These are phyloP conservation scores for Ogataea dorogensis DNA, from an alignment of 805 yeast genomes.

Conservation along the genomic window DNA sequence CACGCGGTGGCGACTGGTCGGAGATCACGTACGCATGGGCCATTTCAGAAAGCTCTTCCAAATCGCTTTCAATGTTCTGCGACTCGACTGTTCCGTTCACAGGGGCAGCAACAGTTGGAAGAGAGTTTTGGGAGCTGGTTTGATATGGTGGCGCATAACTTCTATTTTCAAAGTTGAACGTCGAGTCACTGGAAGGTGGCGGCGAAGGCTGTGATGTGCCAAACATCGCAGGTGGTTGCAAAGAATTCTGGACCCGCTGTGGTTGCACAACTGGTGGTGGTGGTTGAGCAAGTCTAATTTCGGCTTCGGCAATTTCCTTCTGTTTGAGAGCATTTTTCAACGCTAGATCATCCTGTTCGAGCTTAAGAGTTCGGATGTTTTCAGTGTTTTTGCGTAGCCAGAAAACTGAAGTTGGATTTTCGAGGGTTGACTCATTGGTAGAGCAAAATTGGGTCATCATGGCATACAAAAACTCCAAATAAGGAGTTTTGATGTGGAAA, in stretches of 20 bases:
- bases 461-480: slow-evolving; percentile 83
- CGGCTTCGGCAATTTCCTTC: slow-evolving; percentile 21
- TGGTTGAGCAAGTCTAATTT: slow-evolving; percentile 27
- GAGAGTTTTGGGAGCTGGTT: slow-evolving; percentile 14
- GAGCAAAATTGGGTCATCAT: slow-evolving; percentile 62
- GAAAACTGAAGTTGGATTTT: slow-evolving; percentile 29
- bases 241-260: background rate
- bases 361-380: slow-evolving; percentile 28
- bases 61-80: slow-evolving; percentile 28
- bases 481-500: slow-evolving; percentile 81
- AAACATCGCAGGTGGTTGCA: slow-evolving; percentile 18
- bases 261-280: slow-evolving; percentile 2
- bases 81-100: slow-evolving; percentile 7
- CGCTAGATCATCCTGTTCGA: slow-evolving; percentile 27
- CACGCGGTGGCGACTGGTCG: slow-evolving; percentile 27
- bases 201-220: slow-evolving; percentile 14
- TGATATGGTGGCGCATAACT: slow-evolving; percentile 4
- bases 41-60: slow-evolving; percentile 33
- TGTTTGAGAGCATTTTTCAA: slow-evolving; percentile 31
- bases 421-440: slow-evolving; percentile 42
- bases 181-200: slow-evolving; percentile 10
- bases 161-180: slow-evolving; percentile 7
- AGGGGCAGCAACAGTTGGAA: slow-evolving; percentile 2
- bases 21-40: slow-evolving; percentile 30
- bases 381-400: slow-evolving; percentile 35